Percentiles rank a stretch among this genome's conserved stretches.
Conservation (phyloP, 2,329 filamentous ascomycete species). For the Ophiostoma australiae region DNA sequence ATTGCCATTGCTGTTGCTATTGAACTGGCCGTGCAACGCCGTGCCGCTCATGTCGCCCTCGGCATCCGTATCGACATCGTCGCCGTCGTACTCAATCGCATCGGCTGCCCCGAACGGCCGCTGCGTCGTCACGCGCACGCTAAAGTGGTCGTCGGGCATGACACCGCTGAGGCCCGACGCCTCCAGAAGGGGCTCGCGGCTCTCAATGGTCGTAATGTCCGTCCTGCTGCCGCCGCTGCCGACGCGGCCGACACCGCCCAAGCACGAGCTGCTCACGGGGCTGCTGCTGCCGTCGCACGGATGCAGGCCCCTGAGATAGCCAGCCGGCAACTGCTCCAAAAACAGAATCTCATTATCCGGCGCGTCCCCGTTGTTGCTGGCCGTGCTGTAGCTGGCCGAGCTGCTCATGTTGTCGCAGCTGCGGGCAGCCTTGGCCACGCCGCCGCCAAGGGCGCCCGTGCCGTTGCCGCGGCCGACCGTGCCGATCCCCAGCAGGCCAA, state of each 20-base stretch:
- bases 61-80: neutral
- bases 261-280: neutral
- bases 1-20: neutral
- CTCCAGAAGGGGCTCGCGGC: constrained; percentile 42
- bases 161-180: constrained; percentile 57
- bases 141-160: constrained; percentile 60
- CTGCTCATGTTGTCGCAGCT: constrained; percentile 19
- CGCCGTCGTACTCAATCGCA: neutral
- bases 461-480: constrained; percentile 27
- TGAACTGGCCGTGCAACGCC: too few relatives aligned
- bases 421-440: neutral
- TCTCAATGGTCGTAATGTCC: neutral
- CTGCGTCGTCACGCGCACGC: constrained; percentile 50
- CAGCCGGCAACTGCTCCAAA: constrained; percentile 23
- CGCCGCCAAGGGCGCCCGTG: constrained; percentile 24
- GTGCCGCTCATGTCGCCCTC: constrained; percentile 21
- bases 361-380: constrained; percentile 1
- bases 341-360: constrained; percentile 29
- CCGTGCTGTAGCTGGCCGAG: constrained; percentile 13
- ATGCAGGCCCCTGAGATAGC: too few relatives aligned
- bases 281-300: neutral
- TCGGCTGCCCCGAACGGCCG: constrained; percentile 32
- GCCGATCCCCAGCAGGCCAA: constrained; percentile 20
- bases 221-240: neutral
- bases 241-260: neutral